Evolutionary conservation across 192 early-diverging fungal genomes (phyloP).

Genomic region (Rhizophlyctis rosea): DNA sequence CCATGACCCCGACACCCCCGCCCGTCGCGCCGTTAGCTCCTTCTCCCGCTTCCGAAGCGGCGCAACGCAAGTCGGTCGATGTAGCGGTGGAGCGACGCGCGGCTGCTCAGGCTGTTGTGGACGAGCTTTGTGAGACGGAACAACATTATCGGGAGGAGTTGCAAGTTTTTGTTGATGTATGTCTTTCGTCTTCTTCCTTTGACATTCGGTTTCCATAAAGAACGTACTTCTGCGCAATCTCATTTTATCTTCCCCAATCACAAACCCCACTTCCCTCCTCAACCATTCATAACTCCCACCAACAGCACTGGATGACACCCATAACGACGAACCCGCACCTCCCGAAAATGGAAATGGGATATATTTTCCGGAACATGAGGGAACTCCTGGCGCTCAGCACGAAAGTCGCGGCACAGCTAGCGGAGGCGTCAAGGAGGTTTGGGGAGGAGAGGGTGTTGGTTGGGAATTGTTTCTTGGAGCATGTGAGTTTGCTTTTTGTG

Average conservation of each 20-base stretch:
- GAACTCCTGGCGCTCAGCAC: constrained; percentile 2
- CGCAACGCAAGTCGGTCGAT: neutral
- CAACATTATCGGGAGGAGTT: constrained; percentile 7
- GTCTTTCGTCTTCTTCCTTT: neutral
- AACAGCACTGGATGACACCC: constrained; percentile 16
- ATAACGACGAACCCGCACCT: neutral
- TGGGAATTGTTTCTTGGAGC: constrained; percentile 11
- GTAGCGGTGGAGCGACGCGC: neutral
- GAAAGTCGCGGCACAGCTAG: constrained; percentile 1
- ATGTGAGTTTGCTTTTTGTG: constrained; percentile 5
- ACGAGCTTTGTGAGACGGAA: constrained; percentile 16
- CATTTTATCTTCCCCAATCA: too few relatives aligned
- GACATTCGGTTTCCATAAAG: neutral
- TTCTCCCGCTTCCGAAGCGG: neutral
- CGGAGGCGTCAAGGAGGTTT: constrained; percentile 8
- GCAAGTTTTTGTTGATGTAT: constrained; percentile 12
- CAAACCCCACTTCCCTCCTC: too few relatives aligned
- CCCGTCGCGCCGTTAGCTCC: neutral
- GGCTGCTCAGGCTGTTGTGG: neutral
- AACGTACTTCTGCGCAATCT: too few relatives aligned
- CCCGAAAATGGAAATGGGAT: constrained; percentile 4
- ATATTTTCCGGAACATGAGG: constrained; percentile 12
- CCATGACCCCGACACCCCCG: too few relatives aligned
- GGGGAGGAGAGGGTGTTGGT: constrained; percentile 9
- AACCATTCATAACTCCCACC: neutral